Conservation (phyloP, 495 filamentous ascomycete genomes). For the Podospora comata region DNA sequence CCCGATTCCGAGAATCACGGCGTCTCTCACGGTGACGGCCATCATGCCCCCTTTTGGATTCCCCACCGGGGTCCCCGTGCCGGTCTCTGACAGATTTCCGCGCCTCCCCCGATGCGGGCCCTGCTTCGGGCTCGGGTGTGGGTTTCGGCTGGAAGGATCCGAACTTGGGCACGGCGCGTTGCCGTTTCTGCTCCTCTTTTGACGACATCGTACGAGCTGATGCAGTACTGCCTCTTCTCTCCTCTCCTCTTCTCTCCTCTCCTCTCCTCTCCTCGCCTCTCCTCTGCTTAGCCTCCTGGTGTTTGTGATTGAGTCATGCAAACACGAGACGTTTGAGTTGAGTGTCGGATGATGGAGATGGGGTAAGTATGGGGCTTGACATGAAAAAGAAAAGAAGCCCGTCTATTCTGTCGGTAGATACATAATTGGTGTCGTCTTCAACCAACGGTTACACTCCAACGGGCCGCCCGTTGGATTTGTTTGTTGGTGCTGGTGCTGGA, state of each 20-base stretch:
- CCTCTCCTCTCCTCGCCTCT: not conserved
- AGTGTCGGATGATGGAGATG: not conserved
- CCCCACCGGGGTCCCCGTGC: not conserved
- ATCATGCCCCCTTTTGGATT: not conserved
- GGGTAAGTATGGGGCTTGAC: not conserved
- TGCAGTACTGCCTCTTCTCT: not conserved
- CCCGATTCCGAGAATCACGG: not conserved
- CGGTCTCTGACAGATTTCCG: slow-evolving; percentile 2
- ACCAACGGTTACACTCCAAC: not conserved
- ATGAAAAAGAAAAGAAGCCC: not conserved
- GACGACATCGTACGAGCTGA: slow-evolving; percentile 28
- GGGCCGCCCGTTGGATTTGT: too few relatives aligned
- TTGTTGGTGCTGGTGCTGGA: not conserved
- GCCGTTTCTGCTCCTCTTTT: slow-evolving; percentile 28
- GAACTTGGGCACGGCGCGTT: slow-evolving; percentile 58
- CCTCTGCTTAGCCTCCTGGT: not conserved
- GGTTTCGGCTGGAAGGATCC: slow-evolving; percentile 61
- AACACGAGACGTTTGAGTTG: not conserved
- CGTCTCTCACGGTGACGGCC: not conserved
- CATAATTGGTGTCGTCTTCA: not conserved
- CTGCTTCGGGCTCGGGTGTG: slow-evolving; percentile 16
- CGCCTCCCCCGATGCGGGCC: slow-evolving; percentile 5
- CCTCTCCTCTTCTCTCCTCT: too few relatives aligned
- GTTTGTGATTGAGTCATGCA: slow-evolving; percentile 4
- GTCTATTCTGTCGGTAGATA: not conserved